Percentiles rank a stretch among this genome's conserved stretches.
Evolutionary conservation across 1,284 basidiomycete species (phyloP).

Genomic region (Rhodotorula mucilaginosa): DNA sequence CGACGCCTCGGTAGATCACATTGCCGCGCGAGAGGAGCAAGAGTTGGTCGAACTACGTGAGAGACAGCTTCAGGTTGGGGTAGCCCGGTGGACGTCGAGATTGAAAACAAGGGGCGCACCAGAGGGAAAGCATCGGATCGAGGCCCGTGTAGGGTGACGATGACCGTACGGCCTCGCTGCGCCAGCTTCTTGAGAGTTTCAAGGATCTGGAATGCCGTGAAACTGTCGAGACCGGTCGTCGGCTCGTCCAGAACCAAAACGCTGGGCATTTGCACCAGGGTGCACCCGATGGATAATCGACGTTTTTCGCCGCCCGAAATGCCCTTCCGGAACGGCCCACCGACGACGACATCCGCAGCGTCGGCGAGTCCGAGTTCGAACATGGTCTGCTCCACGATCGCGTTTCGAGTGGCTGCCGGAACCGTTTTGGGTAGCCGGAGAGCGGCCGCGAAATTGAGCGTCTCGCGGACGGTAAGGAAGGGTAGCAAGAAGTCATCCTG

Average conservation of each 20-base stretch:
- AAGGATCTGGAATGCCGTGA: conserved; percentile 56
- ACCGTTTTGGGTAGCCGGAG: conserved; percentile 55
- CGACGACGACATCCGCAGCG: conserved; percentile 55
- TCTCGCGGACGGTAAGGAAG: conserved; percentile 51
- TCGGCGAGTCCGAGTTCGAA: conserved; percentile 57
- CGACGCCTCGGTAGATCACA: conserved; percentile 54
- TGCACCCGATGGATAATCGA: conserved; percentile 76
- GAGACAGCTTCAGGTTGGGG: not conserved
- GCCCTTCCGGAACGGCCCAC: conserved; percentile 56
- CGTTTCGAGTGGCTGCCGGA: conserved; percentile 44
- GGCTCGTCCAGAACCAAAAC: conserved; percentile 79
- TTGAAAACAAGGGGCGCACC: conserved; percentile 43
- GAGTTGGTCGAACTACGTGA: conserved; percentile 48
- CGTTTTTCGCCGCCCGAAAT: conserved; percentile 81
- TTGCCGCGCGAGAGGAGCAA: conserved; percentile 54
- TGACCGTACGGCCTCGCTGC: conserved; percentile 54
- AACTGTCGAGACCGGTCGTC: conserved; percentile 58
- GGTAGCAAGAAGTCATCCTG: conserved; percentile 39
- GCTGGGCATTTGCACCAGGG: conserved; percentile 65
- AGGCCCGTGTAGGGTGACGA: conserved; percentile 57
- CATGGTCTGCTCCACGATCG: conserved; percentile 57
- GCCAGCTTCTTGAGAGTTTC: conserved; percentile 55
- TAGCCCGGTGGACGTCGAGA: no score
- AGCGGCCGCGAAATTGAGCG: conserved; percentile 55
- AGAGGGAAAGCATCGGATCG: conserved; percentile 57